Conservation (phyloP, 805 yeast genomes). For the Myxozyma neotropica region DNA sequence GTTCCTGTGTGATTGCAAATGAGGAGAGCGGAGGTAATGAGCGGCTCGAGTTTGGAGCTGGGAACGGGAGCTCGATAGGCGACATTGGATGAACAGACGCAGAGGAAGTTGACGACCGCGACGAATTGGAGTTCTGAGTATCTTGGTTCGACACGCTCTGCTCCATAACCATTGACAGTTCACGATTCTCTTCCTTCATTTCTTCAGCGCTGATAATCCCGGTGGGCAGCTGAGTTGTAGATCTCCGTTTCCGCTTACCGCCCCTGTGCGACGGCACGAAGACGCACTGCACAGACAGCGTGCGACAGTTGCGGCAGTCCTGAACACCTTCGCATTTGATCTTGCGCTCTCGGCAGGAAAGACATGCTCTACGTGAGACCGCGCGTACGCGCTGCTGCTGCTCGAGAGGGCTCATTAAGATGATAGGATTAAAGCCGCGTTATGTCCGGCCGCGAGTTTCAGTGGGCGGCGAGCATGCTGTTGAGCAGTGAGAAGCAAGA, state of each 20-base stretch:
- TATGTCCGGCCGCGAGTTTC: neutral
- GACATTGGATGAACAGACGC: no score
- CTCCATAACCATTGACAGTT: no score
- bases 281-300: slow-evolving; percentile 17
- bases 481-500: no score
- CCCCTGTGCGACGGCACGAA: slow-evolving; percentile 33
- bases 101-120: no score
- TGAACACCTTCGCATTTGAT: slow-evolving; percentile 64
- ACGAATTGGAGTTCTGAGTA: no score
- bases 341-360: slow-evolving; percentile 65
- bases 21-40: neutral
- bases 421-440: neutral
- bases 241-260: slow-evolving; percentile 25
- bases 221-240: neutral
- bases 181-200: neutral
- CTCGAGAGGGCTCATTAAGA: neutral
- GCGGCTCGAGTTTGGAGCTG: neutral
- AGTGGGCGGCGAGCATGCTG: neutral
- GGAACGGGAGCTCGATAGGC: no score
- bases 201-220: neutral
- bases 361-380: slow-evolving; percentile 64
- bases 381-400: slow-evolving; percentile 43
- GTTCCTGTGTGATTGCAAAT: neutral
- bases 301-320: slow-evolving; percentile 23
- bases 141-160: no score